Conservation (phyloP, 805 yeast genomes). For the Lipomyces kockii region DNA sequence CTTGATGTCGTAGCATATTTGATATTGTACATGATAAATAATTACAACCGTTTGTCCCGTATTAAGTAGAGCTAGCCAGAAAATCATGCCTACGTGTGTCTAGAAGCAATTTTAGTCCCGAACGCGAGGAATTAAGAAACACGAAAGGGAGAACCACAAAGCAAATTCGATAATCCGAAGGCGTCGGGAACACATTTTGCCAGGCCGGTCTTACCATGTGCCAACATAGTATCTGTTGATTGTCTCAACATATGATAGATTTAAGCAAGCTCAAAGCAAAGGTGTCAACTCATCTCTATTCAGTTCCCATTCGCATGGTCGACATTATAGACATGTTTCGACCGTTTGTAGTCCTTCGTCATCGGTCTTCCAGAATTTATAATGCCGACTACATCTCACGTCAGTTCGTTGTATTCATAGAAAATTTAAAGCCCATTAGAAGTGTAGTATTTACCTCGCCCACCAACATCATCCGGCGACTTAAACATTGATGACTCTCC, state of each 20-base stretch:
- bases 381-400: slow-evolving; percentile 29
- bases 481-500: slow-evolving; percentile 39
- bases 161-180: not conserved
- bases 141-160: not conserved
- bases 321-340: slow-evolving; percentile 30
- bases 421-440: not conserved
- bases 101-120: not conserved
- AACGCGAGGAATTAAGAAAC: not conserved
- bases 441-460: slow-evolving; percentile 15
- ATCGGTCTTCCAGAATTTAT: slow-evolving; percentile 27
- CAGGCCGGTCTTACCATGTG: not conserved
- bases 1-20: not conserved
- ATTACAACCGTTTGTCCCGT: not conserved
- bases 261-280: slow-evolving; percentile 4
- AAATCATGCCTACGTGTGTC: not conserved
- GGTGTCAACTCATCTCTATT: slow-evolving; percentile 10
- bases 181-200: not conserved
- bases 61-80: not conserved
- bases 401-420: not conserved
- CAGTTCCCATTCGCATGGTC: not conserved
- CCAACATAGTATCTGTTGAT: not conserved
- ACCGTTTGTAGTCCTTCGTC: slow-evolving; percentile 24
- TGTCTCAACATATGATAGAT: not conserved
- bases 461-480: slow-evolving; percentile 36
- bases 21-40: not conserved